Conservation (phyloP, 2,329 filamentous ascomycete species). For the Fusarium devonianum region DNA sequence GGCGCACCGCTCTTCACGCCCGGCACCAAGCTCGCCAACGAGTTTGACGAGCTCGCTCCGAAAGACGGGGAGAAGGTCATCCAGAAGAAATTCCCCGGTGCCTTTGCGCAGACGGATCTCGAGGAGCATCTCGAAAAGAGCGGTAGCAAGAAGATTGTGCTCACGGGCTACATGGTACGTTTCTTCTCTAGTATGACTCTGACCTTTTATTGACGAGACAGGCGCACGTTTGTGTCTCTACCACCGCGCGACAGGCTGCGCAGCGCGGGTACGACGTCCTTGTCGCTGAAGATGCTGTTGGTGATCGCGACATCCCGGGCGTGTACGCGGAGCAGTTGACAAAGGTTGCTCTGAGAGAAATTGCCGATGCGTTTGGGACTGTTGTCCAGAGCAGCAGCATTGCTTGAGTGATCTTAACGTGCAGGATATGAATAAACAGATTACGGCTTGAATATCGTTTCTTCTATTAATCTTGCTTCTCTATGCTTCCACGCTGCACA, state of each 20-base stretch:
- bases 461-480: constrained; percentile 11
- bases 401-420: constrained; percentile 8
- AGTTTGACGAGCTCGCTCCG: constrained; percentile 66
- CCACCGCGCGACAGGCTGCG: constrained; percentile 66
- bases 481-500: constrained; percentile 45
- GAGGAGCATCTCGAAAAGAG: constrained; percentile 57
- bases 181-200: background rate
- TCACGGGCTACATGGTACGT: constrained; percentile 65
- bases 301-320: constrained; percentile 72
- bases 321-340: constrained; percentile 61
- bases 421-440: background rate
- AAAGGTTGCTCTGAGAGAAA: constrained; percentile 61
- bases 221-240: constrained; percentile 71
- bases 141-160: constrained; percentile 65
- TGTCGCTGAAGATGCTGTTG: constrained; percentile 67
- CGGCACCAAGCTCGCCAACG: constrained; percentile 63
- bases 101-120: constrained; percentile 68
- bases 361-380: constrained; percentile 70
- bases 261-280: constrained; percentile 71
- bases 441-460: background rate
- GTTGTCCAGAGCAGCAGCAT: constrained; percentile 54
- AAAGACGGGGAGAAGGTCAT: constrained; percentile 63
- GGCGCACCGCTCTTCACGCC: constrained; percentile 73
- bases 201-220: constrained; percentile 27
- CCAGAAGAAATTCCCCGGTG: constrained; percentile 63